Percentiles rank a stretch among this genome's conserved stretches.
phyloP scores from a whole-genome alignment of 306 rosid genomes.

The Echinosophora koreensis region DNA sequence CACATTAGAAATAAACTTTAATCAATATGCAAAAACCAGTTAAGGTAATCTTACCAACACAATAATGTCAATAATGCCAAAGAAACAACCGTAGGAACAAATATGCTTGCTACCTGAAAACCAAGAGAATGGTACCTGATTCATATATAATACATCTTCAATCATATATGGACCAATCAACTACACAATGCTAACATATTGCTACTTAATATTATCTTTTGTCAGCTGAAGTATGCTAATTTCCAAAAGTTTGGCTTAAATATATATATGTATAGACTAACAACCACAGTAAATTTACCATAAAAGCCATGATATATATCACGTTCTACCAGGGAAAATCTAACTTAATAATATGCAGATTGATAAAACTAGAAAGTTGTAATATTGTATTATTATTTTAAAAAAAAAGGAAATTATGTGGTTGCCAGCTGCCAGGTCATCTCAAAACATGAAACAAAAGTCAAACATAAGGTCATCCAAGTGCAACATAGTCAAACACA shows the following conservation, averaged over 20 bases:
- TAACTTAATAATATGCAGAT: conserved; percentile 1
- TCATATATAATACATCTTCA: conserved; percentile 40
- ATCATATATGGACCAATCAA: conserved; percentile 21
- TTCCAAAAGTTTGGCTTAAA: background rate
- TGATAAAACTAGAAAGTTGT: conserved; percentile 31
- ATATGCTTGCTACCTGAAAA: conserved; percentile 94
- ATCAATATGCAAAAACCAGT: conserved; percentile 30
- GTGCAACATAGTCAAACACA: conserved; percentile 33
- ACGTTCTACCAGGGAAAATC: background rate
- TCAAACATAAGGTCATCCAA: conserved; percentile 14
- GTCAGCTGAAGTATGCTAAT: conserved; percentile 13
- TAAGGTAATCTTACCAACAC: conserved; percentile 71
- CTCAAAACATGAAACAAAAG: conserved; percentile 26
- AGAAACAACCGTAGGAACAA: conserved; percentile 86
- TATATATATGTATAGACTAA: background rate
- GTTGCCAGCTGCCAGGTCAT: conserved; percentile 15
- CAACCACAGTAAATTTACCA: background rate
- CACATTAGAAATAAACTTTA: conserved; percentile 23
- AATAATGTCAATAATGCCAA: conserved; percentile 80
- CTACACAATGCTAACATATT: conserved; percentile 31
- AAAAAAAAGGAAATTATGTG: background rate
- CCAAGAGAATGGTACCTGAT: conserved; percentile 42
- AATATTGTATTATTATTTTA: conserved; percentile 24
- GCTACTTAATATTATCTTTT: conserved; percentile 28
- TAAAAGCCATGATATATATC: background rate